Percentiles rank a stretch among this genome's conserved stretches.
phyloP scores from a whole-genome alignment of 2,329 filamentous ascomycete genomes.

The Exophiala oligosperma region DNA sequence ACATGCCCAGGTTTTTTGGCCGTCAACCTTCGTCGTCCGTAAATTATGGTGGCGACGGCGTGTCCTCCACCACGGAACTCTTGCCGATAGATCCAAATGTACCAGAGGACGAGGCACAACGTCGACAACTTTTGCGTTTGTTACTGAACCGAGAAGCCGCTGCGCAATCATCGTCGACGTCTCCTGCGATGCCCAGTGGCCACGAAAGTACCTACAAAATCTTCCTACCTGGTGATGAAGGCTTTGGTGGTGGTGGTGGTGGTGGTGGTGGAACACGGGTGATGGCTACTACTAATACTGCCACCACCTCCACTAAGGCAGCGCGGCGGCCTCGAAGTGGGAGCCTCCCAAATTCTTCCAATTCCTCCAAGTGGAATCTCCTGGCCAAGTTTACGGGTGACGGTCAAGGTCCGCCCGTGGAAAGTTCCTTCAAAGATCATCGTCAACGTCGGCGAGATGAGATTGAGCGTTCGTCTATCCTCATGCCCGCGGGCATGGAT shows the following conservation, averaged over 20 bases:
- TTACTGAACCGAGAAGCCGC: slow-evolving; percentile 34
- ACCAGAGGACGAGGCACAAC: slow-evolving; percentile 41
- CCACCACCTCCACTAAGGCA: neutral
- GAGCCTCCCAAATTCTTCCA: slow-evolving; percentile 17
- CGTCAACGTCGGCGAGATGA: slow-evolving; percentile 26
- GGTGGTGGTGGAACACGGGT: slow-evolving; percentile 6
- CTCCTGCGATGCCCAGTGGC: slow-evolving; percentile 30
- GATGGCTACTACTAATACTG: neutral
- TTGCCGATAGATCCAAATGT: slow-evolving; percentile 18
- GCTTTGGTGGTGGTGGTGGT: neutral
- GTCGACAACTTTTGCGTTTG: slow-evolving; percentile 38
- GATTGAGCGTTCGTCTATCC: slow-evolving; percentile 24
- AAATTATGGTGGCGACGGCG: slow-evolving; percentile 21
- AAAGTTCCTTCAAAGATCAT: slow-evolving; percentile 21
- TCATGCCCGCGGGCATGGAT: slow-evolving; percentile 11
- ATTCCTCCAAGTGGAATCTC: slow-evolving; percentile 19
- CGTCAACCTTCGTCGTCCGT: neutral
- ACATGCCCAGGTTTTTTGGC: slow-evolving; percentile 16
- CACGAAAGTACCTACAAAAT: slow-evolving; percentile 33
- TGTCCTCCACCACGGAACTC: slow-evolving; percentile 21
- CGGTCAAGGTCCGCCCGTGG: slow-evolving; percentile 13
- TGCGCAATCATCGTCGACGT: slow-evolving; percentile 17
- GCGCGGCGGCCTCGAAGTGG: slow-evolving; percentile 19
- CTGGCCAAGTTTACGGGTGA: slow-evolving; percentile 15
- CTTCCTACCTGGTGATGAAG: slow-evolving; percentile 28